Evolutionary conservation across 306 rosid genomes (phyloP).

Genomic region (Betula pendula): DNA sequence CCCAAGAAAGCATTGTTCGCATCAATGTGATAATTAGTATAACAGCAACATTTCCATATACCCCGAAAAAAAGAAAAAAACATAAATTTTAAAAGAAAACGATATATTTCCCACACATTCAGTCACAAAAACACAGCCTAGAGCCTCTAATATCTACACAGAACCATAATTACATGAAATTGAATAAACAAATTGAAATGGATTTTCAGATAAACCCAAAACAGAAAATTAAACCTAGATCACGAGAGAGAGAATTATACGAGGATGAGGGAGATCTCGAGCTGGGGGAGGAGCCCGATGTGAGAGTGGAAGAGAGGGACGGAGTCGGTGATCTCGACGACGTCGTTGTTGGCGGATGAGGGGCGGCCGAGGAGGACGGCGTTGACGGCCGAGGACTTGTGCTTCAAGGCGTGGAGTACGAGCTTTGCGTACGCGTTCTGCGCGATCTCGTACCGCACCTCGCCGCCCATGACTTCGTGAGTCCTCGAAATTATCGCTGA

Average conservation of each 20-base stretch:
- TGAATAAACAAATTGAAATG: not conserved
- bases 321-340: slow-evolving; percentile 75
- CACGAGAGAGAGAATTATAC: slow-evolving; percentile 30
- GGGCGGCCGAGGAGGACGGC: slow-evolving; percentile 82
- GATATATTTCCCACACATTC: too few species aligned
- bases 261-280: slow-evolving; percentile 93
- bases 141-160: not conserved
- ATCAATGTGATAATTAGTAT: too few species aligned
- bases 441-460: slow-evolving; percentile 65
- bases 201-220: not conserved
- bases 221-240: not conserved
- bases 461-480: slow-evolving; percentile 62
- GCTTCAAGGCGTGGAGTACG: slow-evolving; percentile 76
- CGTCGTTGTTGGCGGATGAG: slow-evolving; percentile 50
- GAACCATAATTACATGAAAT: not conserved
- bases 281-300: slow-evolving; percentile 88
- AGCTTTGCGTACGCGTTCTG: slow-evolving; percentile 89
- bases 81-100: too few species aligned
- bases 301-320: slow-evolving; percentile 95
- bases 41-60: too few species aligned
- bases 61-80: too few species aligned
- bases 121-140: not conserved
- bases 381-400: slow-evolving; percentile 85
- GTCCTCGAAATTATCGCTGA: not conserved
- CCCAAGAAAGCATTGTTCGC: too few species aligned